Evolutionary conservation across 2,329 filamentous ascomycete genomes (phyloP), one percentile per base, ranked within the genome.

Genomic region (Pleoardoris graminearum): DNA sequence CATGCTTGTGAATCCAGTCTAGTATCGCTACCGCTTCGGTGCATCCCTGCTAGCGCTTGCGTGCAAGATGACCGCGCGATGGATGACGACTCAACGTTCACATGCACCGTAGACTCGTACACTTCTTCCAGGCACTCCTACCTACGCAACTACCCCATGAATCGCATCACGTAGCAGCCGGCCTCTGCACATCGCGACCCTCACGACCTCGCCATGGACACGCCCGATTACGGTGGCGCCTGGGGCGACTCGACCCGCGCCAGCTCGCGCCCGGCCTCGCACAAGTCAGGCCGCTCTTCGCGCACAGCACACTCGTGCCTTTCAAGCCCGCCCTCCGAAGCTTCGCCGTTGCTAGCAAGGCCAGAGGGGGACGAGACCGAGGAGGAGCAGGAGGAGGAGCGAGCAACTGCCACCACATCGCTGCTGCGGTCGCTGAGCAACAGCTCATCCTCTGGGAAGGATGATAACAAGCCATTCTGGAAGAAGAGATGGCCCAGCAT

Each of bases 401-500:
- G 53, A 21, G 68, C 72, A 16, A 63, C 70, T 16, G 72, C 72
- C 14, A 66, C 68, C 19, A 65, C 68, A n/a, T 70, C 72, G 43
- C 55, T 76, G 54, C 58, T 74, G 41, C 68, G 64, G 22, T 68
- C 70, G 29, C 59, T 75, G 41, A 67, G 65, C 55, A 35, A 33
- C 48, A 63, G 62, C 49, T 57, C 55, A 4, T 52, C 44, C 54
- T 59, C 49, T 67, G 57, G 53, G 54, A 68, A 37, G 11, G 22
- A 21, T 7, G 44, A 21, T 11, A 29, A 68, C 51, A 57, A 44
- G 27, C 60, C 66, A 30, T 43, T 65, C 22, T 71, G 75, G 51
- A 72, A 75, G 58, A 77, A 79, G 59, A 79, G 86, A 76, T 96
- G 90, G 90, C 87, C 90, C 7, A 93, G 88, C 32, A 78, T 91